Evolutionary conservation across 2,329 filamentous ascomycete genomes (phyloP).

Genomic region (Fusarium sp.): DNA sequence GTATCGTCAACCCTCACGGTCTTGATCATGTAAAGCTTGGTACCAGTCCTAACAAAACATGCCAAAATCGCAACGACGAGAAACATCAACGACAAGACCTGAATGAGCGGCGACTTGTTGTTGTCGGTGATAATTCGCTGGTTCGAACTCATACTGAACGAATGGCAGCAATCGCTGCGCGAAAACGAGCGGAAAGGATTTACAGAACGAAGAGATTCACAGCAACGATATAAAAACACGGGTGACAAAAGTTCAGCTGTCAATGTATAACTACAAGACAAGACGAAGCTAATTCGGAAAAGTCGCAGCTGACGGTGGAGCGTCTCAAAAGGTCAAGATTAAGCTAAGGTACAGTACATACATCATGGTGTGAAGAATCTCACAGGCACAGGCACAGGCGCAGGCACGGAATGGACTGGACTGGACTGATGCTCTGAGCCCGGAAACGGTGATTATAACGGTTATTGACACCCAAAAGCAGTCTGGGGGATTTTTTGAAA

Average conservation of each 20-base stretch:
- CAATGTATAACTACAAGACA: too few species aligned
- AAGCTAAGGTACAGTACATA: slow-evolving; percentile 5
- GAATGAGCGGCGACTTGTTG: slow-evolving; percentile 51
- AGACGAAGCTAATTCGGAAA: slow-evolving; percentile 10
- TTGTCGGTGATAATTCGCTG: slow-evolving; percentile 47
- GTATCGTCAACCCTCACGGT: slow-evolving; percentile 46
- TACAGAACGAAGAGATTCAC: too few species aligned
- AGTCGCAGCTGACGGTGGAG: slow-evolving; percentile 14
- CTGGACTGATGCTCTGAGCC: neutral
- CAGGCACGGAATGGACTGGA: neutral
- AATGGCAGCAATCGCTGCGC: slow-evolving; percentile 15
- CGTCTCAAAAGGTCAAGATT: neutral
- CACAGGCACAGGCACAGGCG: slow-evolving; percentile 1
- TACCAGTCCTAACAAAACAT: slow-evolving; percentile 45
- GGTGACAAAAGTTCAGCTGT: neutral
- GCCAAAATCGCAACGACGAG: slow-evolving; percentile 47
- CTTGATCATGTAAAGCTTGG: slow-evolving; percentile 51
- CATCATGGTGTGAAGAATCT: slow-evolving; percentile 9
- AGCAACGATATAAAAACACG: slow-evolving; percentile 9
- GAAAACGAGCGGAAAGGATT: neutral
- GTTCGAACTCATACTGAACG: slow-evolving; percentile 40
- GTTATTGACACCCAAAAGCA: slow-evolving; percentile 27
- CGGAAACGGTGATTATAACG: slow-evolving; percentile 14
- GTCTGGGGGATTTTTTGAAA: slow-evolving; percentile 9
- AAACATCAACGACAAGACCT: slow-evolving; percentile 50